phyloP scores from a whole-genome alignment of 352 stramenopile genomes.

The Paralagenidium karlingii region DNA sequence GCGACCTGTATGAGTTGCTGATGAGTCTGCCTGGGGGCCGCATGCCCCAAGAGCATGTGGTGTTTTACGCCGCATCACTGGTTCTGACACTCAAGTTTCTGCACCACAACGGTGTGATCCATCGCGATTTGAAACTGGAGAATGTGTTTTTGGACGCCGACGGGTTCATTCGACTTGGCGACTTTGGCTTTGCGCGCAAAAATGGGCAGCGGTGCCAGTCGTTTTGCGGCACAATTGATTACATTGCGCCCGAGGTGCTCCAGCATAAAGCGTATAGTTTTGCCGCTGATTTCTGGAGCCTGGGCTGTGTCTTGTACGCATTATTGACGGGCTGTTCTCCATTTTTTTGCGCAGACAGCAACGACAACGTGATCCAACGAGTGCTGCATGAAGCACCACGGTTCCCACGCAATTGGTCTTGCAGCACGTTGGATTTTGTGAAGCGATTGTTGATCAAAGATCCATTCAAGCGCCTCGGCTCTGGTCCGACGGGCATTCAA shows the following conservation, averaged over 20 bases:
- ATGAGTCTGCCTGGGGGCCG: constrained; percentile 76
- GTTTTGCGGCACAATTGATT: constrained; percentile 75
- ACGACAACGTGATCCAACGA: no score
- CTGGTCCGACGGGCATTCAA: no score
- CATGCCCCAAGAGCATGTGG: constrained; percentile 84
- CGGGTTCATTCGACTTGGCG: constrained; percentile 81
- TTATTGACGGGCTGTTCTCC: constrained; percentile 73
- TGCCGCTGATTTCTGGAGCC: constrained; percentile 75
- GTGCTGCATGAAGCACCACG: no score
- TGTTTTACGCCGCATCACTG: constrained; percentile 97
- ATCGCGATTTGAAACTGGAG: constrained; percentile 86
- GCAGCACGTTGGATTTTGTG: no score
- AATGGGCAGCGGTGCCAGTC: constrained; percentile 38
- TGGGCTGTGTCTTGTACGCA: constrained; percentile 83
- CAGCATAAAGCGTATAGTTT: constrained; percentile 59
- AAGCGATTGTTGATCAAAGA: no score
- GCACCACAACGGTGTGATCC: constrained; percentile 65
- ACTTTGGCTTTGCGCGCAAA: constrained; percentile 65
- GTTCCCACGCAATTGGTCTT: no score
- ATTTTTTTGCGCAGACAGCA: no score
- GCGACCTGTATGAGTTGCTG: constrained; percentile 92
- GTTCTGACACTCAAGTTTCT: constrained; percentile 88
- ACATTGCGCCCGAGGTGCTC: constrained; percentile 76
- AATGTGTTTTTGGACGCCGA: constrained; percentile 83
- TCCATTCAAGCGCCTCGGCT: no score